Evolutionary conservation across 768 basidiomycete species (phyloP), one percentile per base, ranked within the genome.

Genomic region (Macrolepiota fuliginosa): DNA sequence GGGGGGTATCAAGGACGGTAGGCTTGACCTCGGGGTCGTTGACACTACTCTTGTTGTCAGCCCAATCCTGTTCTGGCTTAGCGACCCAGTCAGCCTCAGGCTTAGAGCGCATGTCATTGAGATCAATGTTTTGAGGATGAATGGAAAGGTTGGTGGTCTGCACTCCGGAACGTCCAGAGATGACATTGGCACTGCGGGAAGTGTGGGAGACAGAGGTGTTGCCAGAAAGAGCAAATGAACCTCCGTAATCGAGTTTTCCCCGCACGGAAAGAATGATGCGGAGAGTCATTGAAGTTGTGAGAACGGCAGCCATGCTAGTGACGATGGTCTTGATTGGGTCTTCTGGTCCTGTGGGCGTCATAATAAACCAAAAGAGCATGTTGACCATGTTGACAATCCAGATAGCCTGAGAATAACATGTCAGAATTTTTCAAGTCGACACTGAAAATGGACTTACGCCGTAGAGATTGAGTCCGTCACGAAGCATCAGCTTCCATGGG

Each of bases 401-500:
- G 72, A 94, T 83, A 37, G 92, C 81, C 83, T 85, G 56, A 50
- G 54, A 50, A 22, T 45, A 7, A 32, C 29, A 24, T 63, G 51
- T 64, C 36, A 42, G 49, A 51, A 58, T 57, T 52, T 51, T 47
- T 19, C 40, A 37, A 17, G 9, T 27, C 13, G 54, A 52, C 47
- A 54, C 36, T 12, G 35, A 36, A 37, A 47, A 50, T 39, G 11
- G 9, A 77, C 83, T 63, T 72, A 86, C 87, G 60, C 83, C 90
- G 68, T 93, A 94, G 62, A 94, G 85, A 75, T 93, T 93, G 65
- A 94, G 84, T 15, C 91, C 90, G 70, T 94, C 92, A 63, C 92
- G 90, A 63, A 94, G 89, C 91, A 93, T 93, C 66, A 94, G 80
- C 69, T 92, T 91, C 92, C 92, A 94, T 32, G 81, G 78, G 58